These are phyloP conservation scores for Larix sibirica DNA, from an alignment of 83 land plant species.

Conservation along the genomic window DNA sequence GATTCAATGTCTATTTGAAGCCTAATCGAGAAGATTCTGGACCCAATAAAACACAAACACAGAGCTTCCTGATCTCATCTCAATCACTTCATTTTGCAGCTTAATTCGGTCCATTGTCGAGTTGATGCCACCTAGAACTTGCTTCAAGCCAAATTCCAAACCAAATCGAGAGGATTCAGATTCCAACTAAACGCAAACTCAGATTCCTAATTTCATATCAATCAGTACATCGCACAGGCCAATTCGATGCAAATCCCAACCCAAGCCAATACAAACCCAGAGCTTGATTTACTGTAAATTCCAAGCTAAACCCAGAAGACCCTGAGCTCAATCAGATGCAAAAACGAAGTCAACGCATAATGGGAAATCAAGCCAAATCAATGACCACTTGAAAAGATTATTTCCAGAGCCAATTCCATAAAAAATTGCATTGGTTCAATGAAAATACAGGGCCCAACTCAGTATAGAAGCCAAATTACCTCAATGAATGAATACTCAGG, in stretches of 20 bases:
- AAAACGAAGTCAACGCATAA: neutral
- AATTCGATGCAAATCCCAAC: conserved; percentile 1
- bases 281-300: neutral
- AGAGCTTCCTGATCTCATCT: no score
- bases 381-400: neutral
- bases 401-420: neutral
- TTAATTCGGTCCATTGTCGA: no score
- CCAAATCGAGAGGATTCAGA: no score
- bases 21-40: no score
- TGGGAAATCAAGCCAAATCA: neutral
- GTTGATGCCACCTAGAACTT: no score
- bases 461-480: neutral
- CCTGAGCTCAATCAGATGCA: neutral
- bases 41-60: no score
- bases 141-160: no score
- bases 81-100: no score
- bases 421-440: neutral
- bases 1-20: no score
- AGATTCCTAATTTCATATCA: conserved; percentile 42
- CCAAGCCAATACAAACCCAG: neutral
- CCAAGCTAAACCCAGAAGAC: neutral
- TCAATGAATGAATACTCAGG: neutral
- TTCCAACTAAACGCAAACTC: no score
- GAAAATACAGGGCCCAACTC: neutral
- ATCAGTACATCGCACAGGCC: neutral